Evolutionary conservation across 2,329 filamentous ascomycete genomes (phyloP).

Genomic region (Aaosphaeria pasadenensis): DNA sequence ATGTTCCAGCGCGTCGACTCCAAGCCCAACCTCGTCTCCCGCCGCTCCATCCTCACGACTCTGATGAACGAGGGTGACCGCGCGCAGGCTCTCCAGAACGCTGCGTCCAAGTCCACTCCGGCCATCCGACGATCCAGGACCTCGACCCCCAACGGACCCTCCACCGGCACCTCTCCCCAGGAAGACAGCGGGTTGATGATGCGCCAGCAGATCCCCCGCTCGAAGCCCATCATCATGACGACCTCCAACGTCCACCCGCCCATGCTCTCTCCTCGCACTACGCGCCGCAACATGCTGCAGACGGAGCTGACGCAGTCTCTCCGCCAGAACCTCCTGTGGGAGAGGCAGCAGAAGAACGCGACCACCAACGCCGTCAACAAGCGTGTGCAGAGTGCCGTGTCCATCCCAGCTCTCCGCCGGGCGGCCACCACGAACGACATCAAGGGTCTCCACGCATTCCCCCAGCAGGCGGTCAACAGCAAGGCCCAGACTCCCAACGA

Average conservation of each 20-base stretch:
- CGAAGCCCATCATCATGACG: constrained; percentile 77
- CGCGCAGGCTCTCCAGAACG: constrained; percentile 65
- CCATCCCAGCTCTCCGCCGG: constrained; percentile 29
- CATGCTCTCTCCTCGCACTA: constrained; percentile 86
- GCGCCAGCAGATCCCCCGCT: constrained; percentile 58
- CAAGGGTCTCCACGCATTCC: constrained; percentile 83
- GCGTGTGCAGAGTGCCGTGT: constrained; percentile 68
- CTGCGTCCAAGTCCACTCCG: constrained; percentile 57
- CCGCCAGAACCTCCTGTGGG: constrained; percentile 87
- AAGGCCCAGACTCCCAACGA: constrained; percentile 55
- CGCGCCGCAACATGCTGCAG: constrained; percentile 90
- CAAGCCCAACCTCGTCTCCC: constrained; percentile 76
- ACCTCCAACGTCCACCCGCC: constrained; percentile 67
- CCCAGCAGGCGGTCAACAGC: constrained; percentile 13
- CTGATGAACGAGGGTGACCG: constrained; percentile 81
- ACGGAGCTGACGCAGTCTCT: constrained; percentile 93
- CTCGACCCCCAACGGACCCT: constrained; percentile 67
- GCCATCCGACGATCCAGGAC: constrained; percentile 59
- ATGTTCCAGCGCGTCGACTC: constrained; percentile 92
- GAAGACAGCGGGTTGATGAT: constrained; percentile 57
- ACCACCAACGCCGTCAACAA: constrained; percentile 87
- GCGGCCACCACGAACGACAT: constrained; percentile 69
- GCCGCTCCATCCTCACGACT: constrained; percentile 83
- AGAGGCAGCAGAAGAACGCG: constrained; percentile 89
- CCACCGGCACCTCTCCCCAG: constrained; percentile 57